Evolutionary conservation across 768 basidiomycete species (phyloP).

Genomic region (Boletus subparvulus): DNA sequence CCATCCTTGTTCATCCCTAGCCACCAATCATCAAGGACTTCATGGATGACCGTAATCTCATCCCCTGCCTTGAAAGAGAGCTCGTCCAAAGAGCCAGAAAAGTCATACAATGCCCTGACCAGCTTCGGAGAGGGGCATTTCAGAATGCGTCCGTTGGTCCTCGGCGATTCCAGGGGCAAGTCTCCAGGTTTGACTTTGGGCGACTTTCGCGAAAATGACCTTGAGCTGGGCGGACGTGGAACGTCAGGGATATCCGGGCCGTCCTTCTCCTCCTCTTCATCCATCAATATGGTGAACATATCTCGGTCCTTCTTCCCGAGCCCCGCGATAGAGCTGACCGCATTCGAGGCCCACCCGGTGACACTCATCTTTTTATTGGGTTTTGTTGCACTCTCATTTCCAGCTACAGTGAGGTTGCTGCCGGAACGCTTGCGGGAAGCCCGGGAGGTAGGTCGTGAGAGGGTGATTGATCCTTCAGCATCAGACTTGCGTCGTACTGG

Average conservation of each 20-base stretch:
- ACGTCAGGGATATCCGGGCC: constrained; percentile 22
- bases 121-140: constrained; percentile 53
- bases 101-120: constrained; percentile 75
- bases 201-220: constrained; percentile 30
- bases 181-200: constrained; percentile 28
- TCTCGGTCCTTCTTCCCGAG: constrained; percentile 59
- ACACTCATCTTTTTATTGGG: constrained; percentile 39
- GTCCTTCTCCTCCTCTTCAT: constrained; percentile 39
- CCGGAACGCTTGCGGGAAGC: constrained; percentile 65
- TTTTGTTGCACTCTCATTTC: constrained; percentile 37
- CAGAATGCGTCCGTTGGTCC: constrained; percentile 40
- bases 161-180: constrained; percentile 25
- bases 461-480: constrained; percentile 41
- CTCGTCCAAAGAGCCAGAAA: constrained; percentile 74
- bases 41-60: constrained; percentile 71
- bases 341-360: constrained; percentile 61
- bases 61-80: constrained; percentile 72
- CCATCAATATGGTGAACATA: constrained; percentile 56
- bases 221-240: constrained; percentile 38
- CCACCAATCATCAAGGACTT: constrained; percentile 91
- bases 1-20: constrained; percentile 70
- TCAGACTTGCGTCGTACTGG: constrained; percentile 43
- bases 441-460: constrained; percentile 58
- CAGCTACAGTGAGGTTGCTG: constrained; percentile 45
- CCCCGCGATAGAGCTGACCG: constrained; percentile 60